These are phyloP conservation scores for Pythium pyrilobum DNA, from an alignment of 352 stramenopile genomes.

Conservation along the genomic window DNA sequence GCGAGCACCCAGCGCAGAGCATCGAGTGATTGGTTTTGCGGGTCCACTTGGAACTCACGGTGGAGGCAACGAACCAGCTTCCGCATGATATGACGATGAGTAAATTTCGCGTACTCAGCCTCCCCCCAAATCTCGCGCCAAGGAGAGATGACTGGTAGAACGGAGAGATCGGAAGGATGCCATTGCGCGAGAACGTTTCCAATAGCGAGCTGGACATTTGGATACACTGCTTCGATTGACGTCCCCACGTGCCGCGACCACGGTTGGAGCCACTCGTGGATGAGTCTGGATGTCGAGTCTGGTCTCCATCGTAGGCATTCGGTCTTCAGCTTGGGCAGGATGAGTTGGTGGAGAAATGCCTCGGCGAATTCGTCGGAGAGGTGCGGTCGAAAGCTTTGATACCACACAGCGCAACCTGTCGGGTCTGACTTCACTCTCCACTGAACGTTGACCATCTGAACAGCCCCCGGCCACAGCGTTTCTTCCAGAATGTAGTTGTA, in stretches of 20 bases:
- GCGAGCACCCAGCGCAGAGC: slow-evolving; percentile 64
- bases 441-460: slow-evolving; percentile 61
- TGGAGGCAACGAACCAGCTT: slow-evolving; percentile 77
- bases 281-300: slow-evolving; percentile 33
- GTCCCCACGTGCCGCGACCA: slow-evolving; percentile 46
- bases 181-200: slow-evolving; percentile 64
- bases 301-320: slow-evolving; percentile 63
- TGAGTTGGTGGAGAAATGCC: slow-evolving; percentile 52
- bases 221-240: slow-evolving; percentile 51
- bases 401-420: slow-evolving; percentile 36
- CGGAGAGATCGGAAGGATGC: slow-evolving; percentile 71
- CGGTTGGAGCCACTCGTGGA: slow-evolving; percentile 79
- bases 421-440: slow-evolving; percentile 44
- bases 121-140: slow-evolving; percentile 75
- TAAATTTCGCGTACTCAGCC: slow-evolving; percentile 82
- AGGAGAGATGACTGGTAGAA: slow-evolving; percentile 53
- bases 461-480: slow-evolving; percentile 58
- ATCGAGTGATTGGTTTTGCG: slow-evolving; percentile 63
- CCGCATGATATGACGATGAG: slow-evolving; percentile 65
- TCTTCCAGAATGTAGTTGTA: slow-evolving; percentile 82
- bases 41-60: slow-evolving; percentile 79
- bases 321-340: slow-evolving; percentile 67
- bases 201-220: slow-evolving; percentile 63
- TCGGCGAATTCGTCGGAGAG: slow-evolving; percentile 43
- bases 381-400: slow-evolving; percentile 42